Base-by-base conservation (phyloP, 2,329 filamentous ascomycete species). In the Venturia effusa region DNA sequence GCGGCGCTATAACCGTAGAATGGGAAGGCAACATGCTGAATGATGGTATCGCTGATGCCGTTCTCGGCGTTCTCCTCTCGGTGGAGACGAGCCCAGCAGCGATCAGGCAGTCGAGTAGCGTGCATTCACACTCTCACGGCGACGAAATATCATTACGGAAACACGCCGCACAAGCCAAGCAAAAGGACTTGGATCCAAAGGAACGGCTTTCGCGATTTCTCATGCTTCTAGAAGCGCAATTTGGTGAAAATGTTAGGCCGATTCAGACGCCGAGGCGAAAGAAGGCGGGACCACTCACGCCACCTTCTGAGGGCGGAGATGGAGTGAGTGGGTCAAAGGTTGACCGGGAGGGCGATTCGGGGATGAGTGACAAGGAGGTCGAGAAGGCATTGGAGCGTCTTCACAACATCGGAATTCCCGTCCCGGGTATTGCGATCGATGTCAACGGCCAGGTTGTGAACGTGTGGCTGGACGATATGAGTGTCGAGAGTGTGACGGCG, bases 21-120 rank as follows among this genome's bases (percentile, higher is more conserved):
- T 99, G 94, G 94, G 93, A 97, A 74, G 94, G 92, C 65, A 99
- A 97, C 73, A 89, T 96, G 79, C 87, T 97, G 71, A 99, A 97
- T 74, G 94, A 99, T 72, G 90, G 92, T 66, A 95, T 99, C 71
- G 94, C 94, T n/a, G 94, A 99, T 75, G 92, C 94, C 19, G 89
- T 97, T 63, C 90, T 97, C 81, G 92, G 92, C 0, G 91, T 97
- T 2, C 82, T 99, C 13, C 86, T 96, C 69, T 92, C 89, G 0
- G 90, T 96, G 27, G 94, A 99, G 76, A 95, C 88, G 75, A 96
- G 90, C 63, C 94, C 93, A 5, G 94, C 94, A 17, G 93, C 94
- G 15, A 93, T 99, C 61, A 95, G 94, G 77, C 89, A 91, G 89
- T 81, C 76, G 83, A 77, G 68, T 40, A 60, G 57, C 51, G 45